Conservation (phyloP, 176 grass and related monocot species). For the Miscanthus lutarioriparius region DNA sequence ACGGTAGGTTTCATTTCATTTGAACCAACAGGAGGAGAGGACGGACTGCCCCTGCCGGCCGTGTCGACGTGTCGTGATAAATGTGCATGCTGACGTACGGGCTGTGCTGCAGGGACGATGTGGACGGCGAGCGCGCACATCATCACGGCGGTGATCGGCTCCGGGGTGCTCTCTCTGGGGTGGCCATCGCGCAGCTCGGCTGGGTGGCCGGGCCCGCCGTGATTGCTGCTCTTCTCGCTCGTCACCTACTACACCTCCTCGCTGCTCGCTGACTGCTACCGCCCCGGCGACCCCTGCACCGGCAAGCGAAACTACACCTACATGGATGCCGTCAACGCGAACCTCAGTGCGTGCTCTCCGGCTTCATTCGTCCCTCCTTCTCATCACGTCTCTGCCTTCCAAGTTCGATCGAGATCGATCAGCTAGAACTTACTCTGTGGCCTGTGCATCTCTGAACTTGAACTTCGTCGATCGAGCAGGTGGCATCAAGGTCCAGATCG, state of each 20-base stretch:
- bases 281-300: conserved; percentile 54
- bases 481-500: conserved; percentile 71
- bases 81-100: not conserved
- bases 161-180: conserved; percentile 66
- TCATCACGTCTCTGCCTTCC: not conserved
- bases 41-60: too few relatives aligned
- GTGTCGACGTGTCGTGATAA: not conserved
- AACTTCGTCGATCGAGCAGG: conserved; percentile 37
- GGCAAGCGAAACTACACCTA: conserved; percentile 75
- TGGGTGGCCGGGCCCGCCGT: conserved; percentile 67
- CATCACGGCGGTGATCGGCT: conserved; percentile 69
- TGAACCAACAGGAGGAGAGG: too few relatives aligned
- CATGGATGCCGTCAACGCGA: conserved; percentile 68
- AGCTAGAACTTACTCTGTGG: not conserved
- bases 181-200: conserved; percentile 77
- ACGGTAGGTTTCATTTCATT: conserved; percentile 12
- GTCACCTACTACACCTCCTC: conserved; percentile 80
- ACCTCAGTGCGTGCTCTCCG: conserved; percentile 43
- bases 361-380: not conserved
- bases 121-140: conserved; percentile 98
- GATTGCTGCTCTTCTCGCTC: conserved; percentile 79
- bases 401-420: not conserved
- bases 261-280: conserved; percentile 71
- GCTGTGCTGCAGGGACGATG: conserved; percentile 47
- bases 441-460: not conserved